These are phyloP conservation scores for Nectriaceae sp. DNA, from an alignment of 2,329 filamentous ascomycete species.

Conservation along the genomic window DNA sequence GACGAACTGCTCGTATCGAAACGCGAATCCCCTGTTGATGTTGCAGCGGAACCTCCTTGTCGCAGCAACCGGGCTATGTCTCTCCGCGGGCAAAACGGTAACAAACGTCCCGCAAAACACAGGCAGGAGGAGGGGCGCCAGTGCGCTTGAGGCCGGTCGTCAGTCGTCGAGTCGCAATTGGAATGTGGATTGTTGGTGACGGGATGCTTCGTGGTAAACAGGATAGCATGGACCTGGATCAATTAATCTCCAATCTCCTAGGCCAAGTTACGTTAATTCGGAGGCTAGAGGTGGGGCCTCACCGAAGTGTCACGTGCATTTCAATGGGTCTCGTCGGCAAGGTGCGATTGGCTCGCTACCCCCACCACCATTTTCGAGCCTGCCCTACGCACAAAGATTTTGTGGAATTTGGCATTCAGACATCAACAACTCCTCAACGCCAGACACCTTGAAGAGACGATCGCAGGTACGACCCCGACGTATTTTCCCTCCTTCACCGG, in stretches of 20 bases:
- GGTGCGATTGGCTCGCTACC: constrained; percentile 40
- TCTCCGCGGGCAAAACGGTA: constrained; percentile 3
- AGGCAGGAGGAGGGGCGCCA: constrained; percentile 15
- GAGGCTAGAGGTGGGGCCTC: constrained; percentile 9
- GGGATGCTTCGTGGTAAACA: constrained; percentile 28
- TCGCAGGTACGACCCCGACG: constrained; percentile 42
- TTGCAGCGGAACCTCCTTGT: constrained; percentile 11
- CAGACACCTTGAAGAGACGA: constrained; percentile 43
- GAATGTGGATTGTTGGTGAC: constrained; percentile 28
- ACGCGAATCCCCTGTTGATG: constrained; percentile 24
- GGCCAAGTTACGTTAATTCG: constrained; percentile 21
- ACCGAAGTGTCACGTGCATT: constrained; percentile 26
- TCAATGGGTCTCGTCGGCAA: constrained; percentile 3
- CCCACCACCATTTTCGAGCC: constrained; percentile 37
- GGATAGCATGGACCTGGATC: constrained; percentile 20
- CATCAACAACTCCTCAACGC: constrained; percentile 41
- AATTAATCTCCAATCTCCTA: constrained; percentile 18
- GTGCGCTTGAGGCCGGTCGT: constrained; percentile 17
- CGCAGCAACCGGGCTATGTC: constrained; percentile 16
- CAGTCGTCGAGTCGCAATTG: constrained; percentile 13
- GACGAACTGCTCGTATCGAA: constrained; percentile 16
- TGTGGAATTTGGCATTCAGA: constrained; percentile 40
- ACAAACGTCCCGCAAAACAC: constrained; percentile 9
- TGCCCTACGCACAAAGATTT: constrained; percentile 47
- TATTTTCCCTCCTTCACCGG: constrained; percentile 18